phyloP scores from a whole-genome alignment of 75 land plant genomes.

The Adiantum capillusveneris region DNA sequence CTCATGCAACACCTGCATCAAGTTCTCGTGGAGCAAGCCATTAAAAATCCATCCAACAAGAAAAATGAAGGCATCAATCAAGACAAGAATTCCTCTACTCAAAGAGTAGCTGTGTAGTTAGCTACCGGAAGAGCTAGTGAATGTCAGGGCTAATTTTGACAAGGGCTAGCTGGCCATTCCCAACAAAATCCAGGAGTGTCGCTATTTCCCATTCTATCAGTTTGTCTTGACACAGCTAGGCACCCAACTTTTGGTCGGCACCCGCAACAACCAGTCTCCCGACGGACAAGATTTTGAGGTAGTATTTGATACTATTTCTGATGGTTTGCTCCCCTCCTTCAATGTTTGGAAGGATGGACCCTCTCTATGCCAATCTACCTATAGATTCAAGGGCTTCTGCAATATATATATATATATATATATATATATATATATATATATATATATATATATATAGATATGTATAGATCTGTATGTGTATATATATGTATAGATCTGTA shows the following conservation, averaged over 20 bases:
- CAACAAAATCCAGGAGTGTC: constrained; percentile 69
- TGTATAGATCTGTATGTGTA: too few relatives aligned
- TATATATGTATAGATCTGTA: too few relatives aligned
- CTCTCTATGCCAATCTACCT: too few relatives aligned
- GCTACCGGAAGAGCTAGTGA: constrained; percentile 48
- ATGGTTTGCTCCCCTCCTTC: constrained; percentile 66
- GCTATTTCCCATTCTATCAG: constrained; percentile 63
- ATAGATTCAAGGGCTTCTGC: too few relatives aligned
- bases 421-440: too few relatives aligned
- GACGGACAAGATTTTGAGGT: constrained; percentile 72
- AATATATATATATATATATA: too few relatives aligned
- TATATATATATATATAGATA: too few relatives aligned
- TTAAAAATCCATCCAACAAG: constrained; percentile 32
- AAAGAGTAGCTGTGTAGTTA: constrained; percentile 62
- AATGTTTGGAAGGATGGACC: constrained; percentile 63
- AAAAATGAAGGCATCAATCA: constrained; percentile 41
- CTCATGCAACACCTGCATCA: constrained; percentile 52
- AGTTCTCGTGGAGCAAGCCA: constrained; percentile 58
- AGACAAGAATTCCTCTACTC: constrained; percentile 50
- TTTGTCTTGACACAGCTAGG: constrained; percentile 53
- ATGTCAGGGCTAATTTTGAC: constrained; percentile 32
- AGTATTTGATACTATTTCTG: constrained; percentile 59
- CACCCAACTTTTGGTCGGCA: constrained; percentile 48
- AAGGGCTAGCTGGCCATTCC: constrained; percentile 35
- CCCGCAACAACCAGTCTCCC: constrained; percentile 49